Evolutionary conservation across 2,329 filamentous ascomycete species (phyloP).

Genomic region (Eurotiales sp.): DNA sequence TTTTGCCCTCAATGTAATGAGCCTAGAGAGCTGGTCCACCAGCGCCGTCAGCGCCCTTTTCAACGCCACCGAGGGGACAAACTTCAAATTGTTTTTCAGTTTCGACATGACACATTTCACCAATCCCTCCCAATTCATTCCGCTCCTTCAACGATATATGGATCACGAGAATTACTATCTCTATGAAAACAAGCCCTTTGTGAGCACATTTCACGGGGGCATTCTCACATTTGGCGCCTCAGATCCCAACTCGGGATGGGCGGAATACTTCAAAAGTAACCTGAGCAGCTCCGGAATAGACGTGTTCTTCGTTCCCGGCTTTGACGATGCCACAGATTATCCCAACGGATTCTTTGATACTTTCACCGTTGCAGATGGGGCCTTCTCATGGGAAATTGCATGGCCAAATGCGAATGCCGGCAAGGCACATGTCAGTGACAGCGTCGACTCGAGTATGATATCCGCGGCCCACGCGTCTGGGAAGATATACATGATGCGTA

Average conservation of each 20-base stretch:
- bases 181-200: conserved; percentile 26
- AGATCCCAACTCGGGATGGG: conserved; percentile 16
- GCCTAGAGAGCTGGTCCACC: conserved; percentile 22
- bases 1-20: conserved; percentile 33
- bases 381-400: conserved; percentile 36
- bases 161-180: conserved; percentile 25
- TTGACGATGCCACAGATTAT: conserved; percentile 22
- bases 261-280: conserved; percentile 17
- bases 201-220: conserved; percentile 31
- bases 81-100: conserved; percentile 36
- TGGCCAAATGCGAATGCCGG: conserved; percentile 26
- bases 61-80: conserved; percentile 24
- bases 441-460: conserved; percentile 28
- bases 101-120: conserved; percentile 29
- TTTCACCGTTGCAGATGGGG: conserved; percentile 29
- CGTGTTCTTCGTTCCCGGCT: conserved; percentile 30
- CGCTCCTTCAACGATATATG: conserved; percentile 24
- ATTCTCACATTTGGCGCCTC: conserved; percentile 19
- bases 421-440: conserved; percentile 24
- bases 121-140: conserved; percentile 24
- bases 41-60: conserved; percentile 29
- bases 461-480: conserved; percentile 23
- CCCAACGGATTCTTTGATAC: conserved; percentile 21
- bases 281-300: conserved; percentile 26
- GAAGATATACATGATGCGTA: conserved; percentile 40